Evolutionary conservation across 148 eudicot species (phyloP).

Genomic region (Selenicereus undatus): DNA sequence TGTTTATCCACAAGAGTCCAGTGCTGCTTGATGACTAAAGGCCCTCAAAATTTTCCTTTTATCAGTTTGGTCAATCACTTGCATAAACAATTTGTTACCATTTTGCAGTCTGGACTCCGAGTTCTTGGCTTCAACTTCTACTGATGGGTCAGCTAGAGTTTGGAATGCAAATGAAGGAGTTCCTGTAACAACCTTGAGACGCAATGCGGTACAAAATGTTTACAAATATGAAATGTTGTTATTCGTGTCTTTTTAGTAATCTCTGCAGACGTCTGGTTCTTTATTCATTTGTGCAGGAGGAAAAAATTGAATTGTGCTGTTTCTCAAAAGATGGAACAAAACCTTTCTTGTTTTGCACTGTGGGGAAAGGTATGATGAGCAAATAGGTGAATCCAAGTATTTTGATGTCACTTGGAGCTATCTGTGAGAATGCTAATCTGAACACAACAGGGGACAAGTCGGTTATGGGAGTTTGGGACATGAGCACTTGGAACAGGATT

Average conservation of each 20-base stretch:
- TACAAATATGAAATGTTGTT: not conserved
- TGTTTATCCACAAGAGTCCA: not conserved
- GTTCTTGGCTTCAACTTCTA: slow-evolving; percentile 94
- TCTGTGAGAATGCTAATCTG: not conserved
- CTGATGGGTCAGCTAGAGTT: slow-evolving; percentile 89
- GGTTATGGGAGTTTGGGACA: slow-evolving; percentile 82
- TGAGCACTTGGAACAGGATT: slow-evolving; percentile 87
- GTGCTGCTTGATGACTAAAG: not conserved
- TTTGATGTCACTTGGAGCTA: not conserved
- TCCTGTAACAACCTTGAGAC: slow-evolving; percentile 63
- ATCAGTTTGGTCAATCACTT: not conserved
- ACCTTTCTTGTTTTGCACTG: slow-evolving; percentile 86
- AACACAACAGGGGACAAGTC: slow-evolving; percentile 52
- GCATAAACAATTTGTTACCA: slow-evolving; percentile 3
- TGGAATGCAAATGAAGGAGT: slow-evolving; percentile 96
- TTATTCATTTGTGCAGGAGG: slow-evolving; percentile 51
- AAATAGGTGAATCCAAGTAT: not conserved
- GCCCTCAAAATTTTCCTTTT: not conserved
- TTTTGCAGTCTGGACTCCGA: slow-evolving; percentile 85
- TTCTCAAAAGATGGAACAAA: slow-evolving; percentile 97
- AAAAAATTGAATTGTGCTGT: slow-evolving; percentile 80
- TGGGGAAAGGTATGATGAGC: slow-evolving; percentile 59
- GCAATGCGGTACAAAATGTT: slow-evolving; percentile 46
- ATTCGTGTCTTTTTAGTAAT: slow-evolving; percentile 10
- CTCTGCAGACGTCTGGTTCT: slow-evolving; percentile 20